These are phyloP conservation scores for Sarocladium brachiariae DNA, from an alignment of 2,329 filamentous ascomycete genomes.

Conservation along the genomic window DNA sequence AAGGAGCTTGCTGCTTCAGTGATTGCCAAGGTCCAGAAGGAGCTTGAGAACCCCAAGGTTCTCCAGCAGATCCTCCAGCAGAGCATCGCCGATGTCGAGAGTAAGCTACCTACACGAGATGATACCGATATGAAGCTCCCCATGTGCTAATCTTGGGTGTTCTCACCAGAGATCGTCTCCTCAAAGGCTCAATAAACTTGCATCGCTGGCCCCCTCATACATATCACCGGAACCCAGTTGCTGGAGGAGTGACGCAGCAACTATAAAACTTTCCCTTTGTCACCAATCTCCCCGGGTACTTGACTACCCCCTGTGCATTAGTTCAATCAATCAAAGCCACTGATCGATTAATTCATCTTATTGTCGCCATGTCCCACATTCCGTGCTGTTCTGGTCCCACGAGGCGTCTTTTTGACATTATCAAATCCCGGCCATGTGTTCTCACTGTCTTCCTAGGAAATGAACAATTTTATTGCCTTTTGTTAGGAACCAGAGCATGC, in stretches of 20 bases:
- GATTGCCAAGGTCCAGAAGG: conserved; percentile 97
- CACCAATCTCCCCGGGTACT: conserved; percentile 22
- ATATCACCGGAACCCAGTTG: conserved; percentile 22
- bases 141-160: conserved; percentile 25
- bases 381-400: too few relatives aligned
- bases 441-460: too few relatives aligned
- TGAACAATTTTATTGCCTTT: too few relatives aligned
- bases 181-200: conserved; percentile 53
- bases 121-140: neutral
- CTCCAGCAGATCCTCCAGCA: conserved; percentile 98
- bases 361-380: neutral
- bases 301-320: conserved; percentile 53
- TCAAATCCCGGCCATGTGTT: too few relatives aligned
- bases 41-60: conserved; percentile 95
- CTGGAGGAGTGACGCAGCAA: conserved; percentile 9
- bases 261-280: conserved; percentile 42
- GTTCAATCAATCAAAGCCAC: conserved; percentile 39
- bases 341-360: conserved; percentile 7
- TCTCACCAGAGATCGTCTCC: conserved; percentile 49
- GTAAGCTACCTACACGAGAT: conserved; percentile 40
- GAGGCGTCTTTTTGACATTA: too few relatives aligned
- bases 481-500: too few relatives aligned
- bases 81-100: conserved; percentile 93
- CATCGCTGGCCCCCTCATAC: conserved; percentile 3
- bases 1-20: conserved; percentile 86